These are phyloP conservation scores for Solanum pennellii DNA, from an alignment of 257 asterid genomes.

Conservation along the genomic window DNA sequence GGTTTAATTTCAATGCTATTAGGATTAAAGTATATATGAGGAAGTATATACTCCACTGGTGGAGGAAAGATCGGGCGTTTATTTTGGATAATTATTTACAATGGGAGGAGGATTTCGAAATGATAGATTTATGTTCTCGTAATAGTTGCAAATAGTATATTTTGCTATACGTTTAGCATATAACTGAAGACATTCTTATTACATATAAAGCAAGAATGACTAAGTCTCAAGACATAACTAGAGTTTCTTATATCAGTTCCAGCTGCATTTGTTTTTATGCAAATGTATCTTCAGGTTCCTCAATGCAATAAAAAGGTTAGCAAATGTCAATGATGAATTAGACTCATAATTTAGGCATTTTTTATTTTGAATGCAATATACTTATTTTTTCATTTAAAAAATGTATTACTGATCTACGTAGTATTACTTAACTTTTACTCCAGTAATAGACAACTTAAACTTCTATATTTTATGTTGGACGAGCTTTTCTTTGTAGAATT, in stretches of 20 bases:
- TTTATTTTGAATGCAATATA: neutral
- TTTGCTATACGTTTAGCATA: neutral
- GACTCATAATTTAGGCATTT: neutral
- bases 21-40: conserved; percentile 38
- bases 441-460: neutral
- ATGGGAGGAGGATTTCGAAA: conserved; percentile 63
- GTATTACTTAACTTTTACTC: neutral
- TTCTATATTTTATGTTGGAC: neutral
- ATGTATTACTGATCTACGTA: neutral
- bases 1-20: conserved; percentile 31
- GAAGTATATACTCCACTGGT: conserved; percentile 79
- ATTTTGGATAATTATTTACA: conserved; percentile 81
- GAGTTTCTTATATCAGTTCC: conserved; percentile 81
- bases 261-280: conserved; percentile 72
- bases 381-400: neutral
- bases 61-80: conserved; percentile 49
- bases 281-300: conserved; percentile 74
- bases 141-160: too few relatives aligned
- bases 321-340: neutral
- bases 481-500: conserved; percentile 26
- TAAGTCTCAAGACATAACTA: conserved; percentile 11
- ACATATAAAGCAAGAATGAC: conserved; percentile 16
- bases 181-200: neutral
- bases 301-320: conserved; percentile 65
- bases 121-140: conserved; percentile 22